Conservation (phyloP, 2,329 filamentous ascomycete genomes). For the Trichoderma semiorbis region DNA sequence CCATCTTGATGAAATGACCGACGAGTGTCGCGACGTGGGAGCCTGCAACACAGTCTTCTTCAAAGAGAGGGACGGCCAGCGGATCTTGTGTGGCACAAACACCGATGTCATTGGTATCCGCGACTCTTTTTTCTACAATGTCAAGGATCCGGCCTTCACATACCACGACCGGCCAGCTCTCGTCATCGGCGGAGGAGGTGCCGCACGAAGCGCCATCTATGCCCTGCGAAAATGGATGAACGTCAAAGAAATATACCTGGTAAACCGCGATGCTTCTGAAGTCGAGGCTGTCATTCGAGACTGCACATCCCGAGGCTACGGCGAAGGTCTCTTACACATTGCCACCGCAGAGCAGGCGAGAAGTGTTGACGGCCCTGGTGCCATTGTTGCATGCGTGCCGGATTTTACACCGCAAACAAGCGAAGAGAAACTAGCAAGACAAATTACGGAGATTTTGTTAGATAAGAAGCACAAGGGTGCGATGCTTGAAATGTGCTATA, state of each 20-base stretch:
- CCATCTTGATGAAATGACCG: constrained; percentile 12
- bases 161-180: constrained; percentile 7
- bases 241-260: constrained; percentile 10
- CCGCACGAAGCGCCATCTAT: constrained; percentile 11
- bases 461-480: constrained; percentile 11
- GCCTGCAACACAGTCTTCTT: constrained; percentile 16
- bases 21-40: constrained; percentile 11
- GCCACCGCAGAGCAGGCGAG: neutral
- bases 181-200: constrained; percentile 7
- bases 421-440: neutral
- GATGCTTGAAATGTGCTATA: constrained; percentile 15
- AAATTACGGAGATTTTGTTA: constrained; percentile 1
- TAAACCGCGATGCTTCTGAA: constrained; percentile 1
- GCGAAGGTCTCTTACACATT: constrained; percentile 1
- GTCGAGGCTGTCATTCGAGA: constrained; percentile 7
- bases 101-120: constrained; percentile 12
- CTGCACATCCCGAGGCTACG: constrained; percentile 4
- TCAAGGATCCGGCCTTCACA: neutral
- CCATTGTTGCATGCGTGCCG: constrained; percentile 8
- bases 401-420: constrained; percentile 1
- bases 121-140: constrained; percentile 7
- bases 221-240: constrained; percentile 13
- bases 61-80: neutral
- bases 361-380: neutral
- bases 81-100: constrained; percentile 9